Conservation (phyloP, 2,329 filamentous ascomycete species). For the Colletotrichum tropicale region DNA sequence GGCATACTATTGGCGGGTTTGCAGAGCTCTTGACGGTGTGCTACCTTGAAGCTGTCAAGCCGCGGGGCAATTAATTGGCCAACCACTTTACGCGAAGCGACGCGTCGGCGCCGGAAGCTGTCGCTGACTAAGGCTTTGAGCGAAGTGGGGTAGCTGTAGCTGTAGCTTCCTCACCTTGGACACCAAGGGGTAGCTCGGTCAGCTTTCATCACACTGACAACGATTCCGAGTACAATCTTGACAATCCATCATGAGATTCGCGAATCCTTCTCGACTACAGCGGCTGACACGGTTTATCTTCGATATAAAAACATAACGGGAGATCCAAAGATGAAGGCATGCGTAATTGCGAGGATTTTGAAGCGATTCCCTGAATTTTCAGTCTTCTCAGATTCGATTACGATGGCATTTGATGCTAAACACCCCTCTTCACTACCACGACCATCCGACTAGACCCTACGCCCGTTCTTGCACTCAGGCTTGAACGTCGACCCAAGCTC, state of each 20-base stretch:
- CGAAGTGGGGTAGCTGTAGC: background rate
- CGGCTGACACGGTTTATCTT: rapidly evolving
- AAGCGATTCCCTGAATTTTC: background rate
- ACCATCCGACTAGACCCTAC: background rate
- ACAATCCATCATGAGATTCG: background rate
- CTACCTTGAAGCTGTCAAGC: background rate
- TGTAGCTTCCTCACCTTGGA: background rate
- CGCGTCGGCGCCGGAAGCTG: background rate
- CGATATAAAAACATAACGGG: background rate
- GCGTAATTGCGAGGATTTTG: background rate
- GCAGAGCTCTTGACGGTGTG: background rate
- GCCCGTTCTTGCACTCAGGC: conserved; percentile 17
- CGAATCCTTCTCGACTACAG: background rate
- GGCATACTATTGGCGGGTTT: background rate
- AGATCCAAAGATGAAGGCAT: background rate
- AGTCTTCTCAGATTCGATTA: background rate
- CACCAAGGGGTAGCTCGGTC: background rate
- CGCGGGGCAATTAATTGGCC: background rate
- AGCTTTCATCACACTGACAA: background rate
- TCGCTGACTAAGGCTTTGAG: background rate
- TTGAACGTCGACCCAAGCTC: conserved; percentile 60
- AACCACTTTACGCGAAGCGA: conserved; percentile 19
- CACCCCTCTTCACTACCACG: background rate
- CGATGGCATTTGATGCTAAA: background rate
- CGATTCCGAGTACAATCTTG: background rate